phyloP scores from a whole-genome alignment of 2,329 filamentous ascomycete genomes.

The Colletotrichum australisinense region DNA sequence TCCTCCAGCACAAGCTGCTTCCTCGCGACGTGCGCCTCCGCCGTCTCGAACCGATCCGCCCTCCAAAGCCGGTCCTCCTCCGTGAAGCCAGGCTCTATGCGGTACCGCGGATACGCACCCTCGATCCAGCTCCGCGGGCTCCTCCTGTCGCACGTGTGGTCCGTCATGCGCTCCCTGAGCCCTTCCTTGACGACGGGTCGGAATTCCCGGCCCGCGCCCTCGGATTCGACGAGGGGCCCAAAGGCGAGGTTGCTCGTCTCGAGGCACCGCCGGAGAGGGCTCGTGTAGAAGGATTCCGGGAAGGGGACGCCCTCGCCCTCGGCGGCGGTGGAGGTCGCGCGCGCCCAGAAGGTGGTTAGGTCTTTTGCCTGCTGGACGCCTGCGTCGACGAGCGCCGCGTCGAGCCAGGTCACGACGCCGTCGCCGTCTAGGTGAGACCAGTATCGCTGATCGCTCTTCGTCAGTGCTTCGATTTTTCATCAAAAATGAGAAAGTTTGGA shows the following conservation, averaged over 20 bases:
- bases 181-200: slow-evolving; percentile 66
- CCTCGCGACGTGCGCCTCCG: slow-evolving; percentile 56
- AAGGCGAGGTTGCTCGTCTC: too few species aligned
- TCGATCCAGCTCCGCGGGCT: slow-evolving; percentile 60
- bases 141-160: slow-evolving; percentile 72
- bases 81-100: slow-evolving; percentile 63
- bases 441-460: slow-evolving; percentile 40
- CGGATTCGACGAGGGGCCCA: too few species aligned
- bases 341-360: slow-evolving; percentile 63
- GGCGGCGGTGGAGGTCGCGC: slow-evolving; percentile 40
- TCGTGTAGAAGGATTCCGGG: too few species aligned
- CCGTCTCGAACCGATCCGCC: slow-evolving; percentile 59
- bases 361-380: slow-evolving; percentile 65
- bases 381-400: slow-evolving; percentile 60
- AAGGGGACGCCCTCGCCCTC: too few species aligned
- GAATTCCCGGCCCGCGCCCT: slow-evolving; percentile 41
- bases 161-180: slow-evolving; percentile 68
- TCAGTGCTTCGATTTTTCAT: not conserved
- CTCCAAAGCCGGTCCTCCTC: slow-evolving; percentile 67
- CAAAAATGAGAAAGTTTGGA: not conserved
- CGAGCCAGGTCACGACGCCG: slow-evolving; percentile 51
- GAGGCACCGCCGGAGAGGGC: too few species aligned
- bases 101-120: slow-evolving; percentile 60
- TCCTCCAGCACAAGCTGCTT: slow-evolving; percentile 57
- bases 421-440: slow-evolving; percentile 54